These are phyloP conservation scores for Phytophthora citrophthora DNA, from an alignment of 352 stramenopile species.

Conservation along the genomic window DNA sequence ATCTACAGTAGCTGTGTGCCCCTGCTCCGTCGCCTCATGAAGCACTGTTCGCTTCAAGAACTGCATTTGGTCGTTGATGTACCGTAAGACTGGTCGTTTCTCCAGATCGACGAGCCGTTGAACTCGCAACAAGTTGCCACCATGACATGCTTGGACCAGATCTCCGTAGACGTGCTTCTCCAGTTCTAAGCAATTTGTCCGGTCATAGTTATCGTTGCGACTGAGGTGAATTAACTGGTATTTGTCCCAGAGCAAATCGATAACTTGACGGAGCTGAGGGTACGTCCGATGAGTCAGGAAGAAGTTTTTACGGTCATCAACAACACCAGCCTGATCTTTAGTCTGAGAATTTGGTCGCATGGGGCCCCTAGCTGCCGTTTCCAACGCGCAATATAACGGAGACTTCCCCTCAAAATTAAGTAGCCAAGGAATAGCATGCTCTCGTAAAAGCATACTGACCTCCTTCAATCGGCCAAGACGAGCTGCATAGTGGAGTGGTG, in stretches of 20 bases:
- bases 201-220: slow-evolving; percentile 36
- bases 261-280: slow-evolving; percentile 62
- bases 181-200: slow-evolving; percentile 47
- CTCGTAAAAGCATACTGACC: slow-evolving; percentile 57
- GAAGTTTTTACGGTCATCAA: slow-evolving; percentile 43
- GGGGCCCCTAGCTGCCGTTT: slow-evolving; percentile 39
- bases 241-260: slow-evolving; percentile 69
- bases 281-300: slow-evolving; percentile 46
- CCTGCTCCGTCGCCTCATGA: slow-evolving; percentile 67
- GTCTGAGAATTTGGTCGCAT: neutral
- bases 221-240: slow-evolving; percentile 41
- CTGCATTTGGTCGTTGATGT: slow-evolving; percentile 57
- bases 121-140: slow-evolving; percentile 62
- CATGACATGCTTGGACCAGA: slow-evolving; percentile 54
- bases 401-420: slow-evolving; percentile 62
- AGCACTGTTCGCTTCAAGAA: slow-evolving; percentile 51
- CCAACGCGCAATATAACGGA: slow-evolving; percentile 55
- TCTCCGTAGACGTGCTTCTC: slow-evolving; percentile 66
- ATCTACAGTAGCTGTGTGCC: slow-evolving; percentile 62
- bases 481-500: slow-evolving; percentile 64
- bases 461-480: slow-evolving; percentile 51
- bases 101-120: slow-evolving; percentile 64
- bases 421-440: slow-evolving; percentile 43
- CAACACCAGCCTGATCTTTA: neutral
- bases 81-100: slow-evolving; percentile 52